These are phyloP conservation scores for Ambrosia trifida DNA, from an alignment of 129 eudicot species.

Conservation along the genomic window DNA sequence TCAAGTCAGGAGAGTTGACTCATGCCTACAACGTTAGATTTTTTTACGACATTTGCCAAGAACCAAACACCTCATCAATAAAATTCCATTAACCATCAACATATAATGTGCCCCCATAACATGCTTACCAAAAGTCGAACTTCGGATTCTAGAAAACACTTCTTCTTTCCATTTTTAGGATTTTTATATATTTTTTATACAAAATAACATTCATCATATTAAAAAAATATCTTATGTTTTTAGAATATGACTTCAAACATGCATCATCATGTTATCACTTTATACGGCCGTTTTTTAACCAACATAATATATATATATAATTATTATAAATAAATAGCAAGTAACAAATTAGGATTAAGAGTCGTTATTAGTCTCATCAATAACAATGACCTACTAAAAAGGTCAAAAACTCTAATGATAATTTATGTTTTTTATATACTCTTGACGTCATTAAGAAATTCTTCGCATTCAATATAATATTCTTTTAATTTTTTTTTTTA, in stretches of 20 bases:
- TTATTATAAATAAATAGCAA: not conserved
- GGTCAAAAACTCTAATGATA: not conserved
- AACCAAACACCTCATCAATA: constrained; percentile 40
- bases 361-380: constrained; percentile 9
- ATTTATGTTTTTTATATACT: not conserved
- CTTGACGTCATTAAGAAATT: not conserved
- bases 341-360: not conserved
- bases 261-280: not conserved
- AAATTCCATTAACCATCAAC: constrained; percentile 18
- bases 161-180: not conserved
- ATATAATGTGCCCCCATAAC: constrained; percentile 2
- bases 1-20: constrained; percentile 36
- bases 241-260: not conserved
- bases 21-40: constrained; percentile 26
- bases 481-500: not conserved
- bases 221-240: no score
- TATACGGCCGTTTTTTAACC: no score
- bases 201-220: no score
- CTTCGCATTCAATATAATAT: not conserved
- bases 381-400: constrained; percentile 10
- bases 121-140: constrained; percentile 12
- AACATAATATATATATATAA: no score
- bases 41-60: constrained; percentile 22
- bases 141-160: constrained; percentile 13
- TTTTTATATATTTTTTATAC: no score